Evolutionary conservation across 2,329 filamentous ascomycete genomes (phyloP), one percentile per base, ranked within the genome.

Genomic region (Catunica adiposa): DNA sequence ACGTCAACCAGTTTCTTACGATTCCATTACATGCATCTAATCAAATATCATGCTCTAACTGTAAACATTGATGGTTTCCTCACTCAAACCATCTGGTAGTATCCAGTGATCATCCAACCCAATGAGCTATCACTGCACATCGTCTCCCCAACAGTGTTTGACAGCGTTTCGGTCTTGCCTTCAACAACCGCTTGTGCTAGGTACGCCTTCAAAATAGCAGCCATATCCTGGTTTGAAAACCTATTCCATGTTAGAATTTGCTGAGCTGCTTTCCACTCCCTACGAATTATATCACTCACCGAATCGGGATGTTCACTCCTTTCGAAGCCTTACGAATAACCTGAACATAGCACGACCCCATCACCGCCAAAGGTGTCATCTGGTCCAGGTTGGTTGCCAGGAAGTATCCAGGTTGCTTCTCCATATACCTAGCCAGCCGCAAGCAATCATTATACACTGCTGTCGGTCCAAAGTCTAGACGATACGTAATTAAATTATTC

Each of bases 331-430:
- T 52, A 6, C 48, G 54, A 34, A 56, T 46, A 11, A 56, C 50
- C 23, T 56, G 54, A 3, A 56, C 17, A 51, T 56, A 53, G 29
- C 34, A 56, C 22, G 48, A 34, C 6, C 50, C 50, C 54, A 51
- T 15, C 3, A 47, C 15, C 1, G 38, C 48, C 54, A 56, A 47
- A 6, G 48, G 54, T 3, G 38, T 56, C 48, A 56, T 34, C 26
- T 53, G 54, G 17, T 37, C 42, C 37, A 53, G 40, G 1, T 56
- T 31, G 1, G 48, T 52, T 17, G 48, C 54, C 17, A 56, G 15
- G 29, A 56, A 56, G 50, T 52, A 56, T 9, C 54, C 54, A n/a
- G 48, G 48, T 23, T 56, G 25, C 4, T 20, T 23, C 15, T 56
- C 26, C 20, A 56, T 22, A 26, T 52, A 56, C 22, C 37, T 11